These are phyloP conservation scores for Coccomyxa sp. DNA, from an alignment of 139 green algal genomes.

Conservation along the genomic window DNA sequence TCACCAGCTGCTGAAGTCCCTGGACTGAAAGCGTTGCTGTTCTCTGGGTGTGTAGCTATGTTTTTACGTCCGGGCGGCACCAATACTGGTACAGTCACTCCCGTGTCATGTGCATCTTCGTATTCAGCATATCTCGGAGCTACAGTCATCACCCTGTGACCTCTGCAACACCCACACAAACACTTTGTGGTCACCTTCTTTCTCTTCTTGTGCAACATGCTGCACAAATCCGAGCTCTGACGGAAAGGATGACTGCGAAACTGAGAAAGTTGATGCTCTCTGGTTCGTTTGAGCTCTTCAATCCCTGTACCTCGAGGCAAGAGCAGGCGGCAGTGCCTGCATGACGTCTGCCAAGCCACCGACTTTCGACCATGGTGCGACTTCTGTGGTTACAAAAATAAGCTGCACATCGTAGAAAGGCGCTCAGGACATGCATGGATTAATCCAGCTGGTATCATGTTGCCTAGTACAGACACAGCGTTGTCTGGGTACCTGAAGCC, in stretches of 20 bases:
- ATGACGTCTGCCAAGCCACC: constrained; percentile 82
- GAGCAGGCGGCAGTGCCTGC: constrained; percentile 52
- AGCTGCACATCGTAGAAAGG: constrained; percentile 29
- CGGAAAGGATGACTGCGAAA: too few species aligned
- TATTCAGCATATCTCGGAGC: constrained; percentile 65
- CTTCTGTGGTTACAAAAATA: constrained; percentile 84
- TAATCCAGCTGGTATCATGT: too few species aligned
- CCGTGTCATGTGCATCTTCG: constrained; percentile 46
- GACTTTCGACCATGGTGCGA: constrained; percentile 74
- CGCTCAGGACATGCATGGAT: too few species aligned
- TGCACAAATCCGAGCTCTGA: too few species aligned
- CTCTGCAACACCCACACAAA: constrained; percentile 31
- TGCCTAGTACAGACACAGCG: too few species aligned
- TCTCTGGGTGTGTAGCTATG: background rate
- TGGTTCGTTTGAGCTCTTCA: background rate
- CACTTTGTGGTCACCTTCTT: background rate
- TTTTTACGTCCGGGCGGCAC: constrained; percentile 15
- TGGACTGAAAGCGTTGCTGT: too few species aligned
- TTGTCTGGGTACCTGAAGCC: too few species aligned
- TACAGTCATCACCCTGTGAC: constrained; percentile 80
- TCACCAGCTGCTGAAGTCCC: too few species aligned
- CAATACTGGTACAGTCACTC: constrained; percentile 43
- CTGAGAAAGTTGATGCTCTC: too few species aligned
- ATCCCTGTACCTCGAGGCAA: constrained; percentile 42
- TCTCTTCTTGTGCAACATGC: background rate